Evolutionary conservation across 352 stramenopile species (phyloP), one percentile per base, ranked within the genome.

Genomic region (Thalassiosira oceanica): DNA sequence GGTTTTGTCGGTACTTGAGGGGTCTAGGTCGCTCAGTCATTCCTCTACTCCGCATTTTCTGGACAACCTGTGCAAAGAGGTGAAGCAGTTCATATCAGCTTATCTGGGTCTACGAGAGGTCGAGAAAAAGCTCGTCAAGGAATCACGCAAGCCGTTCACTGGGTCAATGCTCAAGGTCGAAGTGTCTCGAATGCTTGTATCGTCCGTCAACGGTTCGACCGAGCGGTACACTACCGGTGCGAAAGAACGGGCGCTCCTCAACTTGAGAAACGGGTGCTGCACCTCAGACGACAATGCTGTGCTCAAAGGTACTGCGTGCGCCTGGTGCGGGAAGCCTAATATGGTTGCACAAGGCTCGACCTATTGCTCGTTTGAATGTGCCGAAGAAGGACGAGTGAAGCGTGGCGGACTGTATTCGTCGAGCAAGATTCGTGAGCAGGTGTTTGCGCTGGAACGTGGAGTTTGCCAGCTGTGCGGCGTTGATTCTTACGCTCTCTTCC

Each of bases 401-500:
- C 55, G 79, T 46, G 79, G 79, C 33, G 75, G 75, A 0, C 72
- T 77, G 54, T 80, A 68, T 60, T 58, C 67, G 1, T 83, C 77
- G 1, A 72, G 57, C 2, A 64, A 64, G 53, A 62, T 87, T 24
- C 58, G 79, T 37, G 51, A 53, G 37, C 66, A 82, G 61, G 36
- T 85, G 6, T 87, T 87, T 77, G 57, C 54, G 29, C 46, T 87
- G 21, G 79, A 87, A 55, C 56, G 60, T 41, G 79, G 78, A 13
- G 11, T 61, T 35, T 61, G 52, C 26, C 24, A 28, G 16, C 29
- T 62, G 15, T 89, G 83, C 55, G 60, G 63, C 8, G 28, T 86
- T 24, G 71, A 89, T 70, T 77, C 77, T 23, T 73, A 87, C 35
- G 65, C 62, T 8, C 51, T 92, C 1, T 92, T 77, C 51, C 63